Evolutionary conservation across 352 stramenopile genomes (phyloP).

Genomic region (Phytophthora sansomeana): DNA sequence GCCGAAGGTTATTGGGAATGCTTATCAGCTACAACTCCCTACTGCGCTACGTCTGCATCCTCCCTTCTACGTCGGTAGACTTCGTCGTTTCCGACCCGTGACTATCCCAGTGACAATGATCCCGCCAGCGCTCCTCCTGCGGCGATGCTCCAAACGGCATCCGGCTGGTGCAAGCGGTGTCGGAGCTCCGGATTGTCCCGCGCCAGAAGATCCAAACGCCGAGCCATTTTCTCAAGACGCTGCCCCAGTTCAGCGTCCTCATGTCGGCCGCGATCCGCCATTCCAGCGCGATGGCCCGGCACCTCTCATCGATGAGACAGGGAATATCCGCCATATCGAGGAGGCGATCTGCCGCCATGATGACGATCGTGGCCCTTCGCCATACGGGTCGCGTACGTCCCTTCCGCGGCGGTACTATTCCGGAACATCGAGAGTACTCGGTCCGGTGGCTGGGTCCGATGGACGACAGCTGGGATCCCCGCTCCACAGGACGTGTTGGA

Average conservation of each 20-base stretch:
- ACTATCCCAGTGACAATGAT: background rate
- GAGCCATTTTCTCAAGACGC: background rate
- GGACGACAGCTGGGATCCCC: constrained; percentile 3
- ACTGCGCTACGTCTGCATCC: constrained; percentile 15
- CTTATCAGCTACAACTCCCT: constrained; percentile 24
- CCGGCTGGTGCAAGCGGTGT: background rate
- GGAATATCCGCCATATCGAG: background rate
- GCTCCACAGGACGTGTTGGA: constrained; percentile 2
- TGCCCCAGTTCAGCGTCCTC: constrained; percentile 1
- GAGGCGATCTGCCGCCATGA: background rate
- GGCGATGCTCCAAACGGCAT: background rate
- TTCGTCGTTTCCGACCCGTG: constrained; percentile 6
- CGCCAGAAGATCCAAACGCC: background rate
- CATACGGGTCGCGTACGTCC: background rate
- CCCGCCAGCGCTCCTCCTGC: too few relatives aligned
- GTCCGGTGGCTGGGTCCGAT: constrained; percentile 13
- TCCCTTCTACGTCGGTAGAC: constrained; percentile 20
- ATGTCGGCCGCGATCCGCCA: background rate
- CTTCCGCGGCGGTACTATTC: background rate
- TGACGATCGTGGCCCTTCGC: background rate
- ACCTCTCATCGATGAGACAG: background rate
- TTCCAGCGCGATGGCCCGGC: background rate
- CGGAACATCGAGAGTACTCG: background rate
- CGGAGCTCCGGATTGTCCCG: background rate
- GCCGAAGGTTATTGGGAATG: background rate